A percentile compares a stretch with the other conserved stretches of the same genome.
Evolutionary conservation across 2,329 filamentous ascomycete genomes (phyloP).

Genomic region (Stromatinia cepivora): DNA sequence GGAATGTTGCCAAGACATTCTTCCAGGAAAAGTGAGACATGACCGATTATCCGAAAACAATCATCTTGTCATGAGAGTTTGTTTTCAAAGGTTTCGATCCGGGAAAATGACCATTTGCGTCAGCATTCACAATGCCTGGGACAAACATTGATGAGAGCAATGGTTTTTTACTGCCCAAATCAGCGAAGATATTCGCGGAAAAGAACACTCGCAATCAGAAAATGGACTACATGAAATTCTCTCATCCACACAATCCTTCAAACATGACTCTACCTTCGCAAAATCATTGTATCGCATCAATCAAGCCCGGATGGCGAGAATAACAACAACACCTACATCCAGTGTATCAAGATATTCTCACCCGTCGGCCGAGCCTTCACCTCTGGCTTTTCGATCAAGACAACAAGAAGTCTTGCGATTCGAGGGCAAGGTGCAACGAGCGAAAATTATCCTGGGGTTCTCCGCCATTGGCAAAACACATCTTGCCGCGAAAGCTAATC

Average conservation of each 20-base stretch:
- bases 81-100: background rate
- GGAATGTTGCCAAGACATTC: constrained; percentile 2
- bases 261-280: background rate
- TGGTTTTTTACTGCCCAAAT: background rate
- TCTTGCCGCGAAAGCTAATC: constrained; percentile 19
- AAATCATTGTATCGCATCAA: background rate
- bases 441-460: constrained; percentile 17
- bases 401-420: background rate
- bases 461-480: constrained; percentile 18
- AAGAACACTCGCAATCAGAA: background rate
- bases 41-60: background rate
- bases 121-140: background rate
- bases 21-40: background rate
- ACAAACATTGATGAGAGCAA: background rate
- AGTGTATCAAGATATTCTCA: background rate
- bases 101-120: background rate
- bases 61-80: background rate
- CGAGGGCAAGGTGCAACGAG: background rate
- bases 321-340: background rate
- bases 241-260: background rate
- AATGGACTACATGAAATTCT: background rate
- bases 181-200: background rate
- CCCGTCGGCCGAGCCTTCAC: background rate
- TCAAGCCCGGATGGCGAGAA: constrained; percentile 4
- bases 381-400: background rate